Conservation (phyloP, 129 eudicot genomes). For the Tagetes patula region DNA sequence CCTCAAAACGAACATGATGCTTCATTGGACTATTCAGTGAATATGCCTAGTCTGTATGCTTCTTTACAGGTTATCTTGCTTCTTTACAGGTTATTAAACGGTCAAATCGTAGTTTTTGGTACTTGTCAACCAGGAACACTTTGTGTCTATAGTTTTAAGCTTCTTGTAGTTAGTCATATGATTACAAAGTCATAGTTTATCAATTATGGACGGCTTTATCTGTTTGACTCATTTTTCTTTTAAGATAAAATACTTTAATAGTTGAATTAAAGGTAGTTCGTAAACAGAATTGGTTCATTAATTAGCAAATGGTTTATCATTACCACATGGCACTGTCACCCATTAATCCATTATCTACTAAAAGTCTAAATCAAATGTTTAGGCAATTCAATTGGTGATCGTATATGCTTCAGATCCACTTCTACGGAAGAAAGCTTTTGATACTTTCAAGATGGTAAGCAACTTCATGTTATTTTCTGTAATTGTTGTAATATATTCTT, state of each 20-base stretch:
- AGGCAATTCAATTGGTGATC: constrained; percentile 79
- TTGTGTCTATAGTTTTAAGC: background rate
- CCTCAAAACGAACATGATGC: constrained; percentile 37
- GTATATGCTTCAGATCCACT: constrained; percentile 77
- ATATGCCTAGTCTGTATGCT: constrained; percentile 57
- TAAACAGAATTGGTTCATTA: background rate
- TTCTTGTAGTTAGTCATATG: background rate
- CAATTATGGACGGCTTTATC: background rate
- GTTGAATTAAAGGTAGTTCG: background rate
- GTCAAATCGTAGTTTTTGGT: constrained; percentile 13
- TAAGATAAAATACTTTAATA: background rate
- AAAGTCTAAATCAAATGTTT: constrained; percentile 23
- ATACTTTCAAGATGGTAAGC: constrained; percentile 69
- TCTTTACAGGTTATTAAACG: background rate
- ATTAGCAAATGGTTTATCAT: background rate
- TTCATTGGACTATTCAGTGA: constrained; percentile 45
- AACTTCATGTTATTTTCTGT: constrained; percentile 17
- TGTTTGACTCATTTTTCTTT: background rate
- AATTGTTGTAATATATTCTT: background rate
- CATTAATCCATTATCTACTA: constrained; percentile 8
- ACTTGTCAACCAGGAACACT: background rate
- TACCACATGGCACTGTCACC: background rate
- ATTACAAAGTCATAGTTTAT: background rate
- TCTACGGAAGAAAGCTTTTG: constrained; percentile 63
- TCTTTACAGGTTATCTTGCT: constrained; percentile 65